A percentile compares a stretch with the other conserved stretches of the same genome.
These are phyloP conservation scores for Cyberlindnera amylophila DNA, from an alignment of 805 yeast species.

Conservation along the genomic window DNA sequence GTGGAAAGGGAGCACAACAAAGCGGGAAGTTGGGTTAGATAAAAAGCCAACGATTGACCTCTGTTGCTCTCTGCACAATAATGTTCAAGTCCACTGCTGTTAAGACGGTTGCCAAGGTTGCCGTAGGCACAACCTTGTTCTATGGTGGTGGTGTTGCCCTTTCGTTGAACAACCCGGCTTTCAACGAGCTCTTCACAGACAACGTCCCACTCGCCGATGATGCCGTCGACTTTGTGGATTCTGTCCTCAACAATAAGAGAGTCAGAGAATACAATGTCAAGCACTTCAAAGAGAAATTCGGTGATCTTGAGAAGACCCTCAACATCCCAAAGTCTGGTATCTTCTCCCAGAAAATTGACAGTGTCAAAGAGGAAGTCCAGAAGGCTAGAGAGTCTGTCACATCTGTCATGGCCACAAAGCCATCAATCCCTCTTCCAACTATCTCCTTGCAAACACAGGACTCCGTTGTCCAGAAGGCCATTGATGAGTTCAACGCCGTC, in stretches of 20 bases:
- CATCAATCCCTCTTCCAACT: conserved; percentile 21
- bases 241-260: conserved; percentile 22
- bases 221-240: conserved; percentile 46
- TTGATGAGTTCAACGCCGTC: conserved; percentile 24
- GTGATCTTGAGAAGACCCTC: conserved; percentile 36
- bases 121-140: conserved; percentile 33
- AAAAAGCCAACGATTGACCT: not conserved
- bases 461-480: conserved; percentile 22
- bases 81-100: conserved; percentile 31
- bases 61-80: too few relatives aligned
- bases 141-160: conserved; percentile 61
- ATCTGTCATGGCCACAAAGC: conserved; percentile 2
- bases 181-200: conserved; percentile 59
- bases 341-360: conserved; percentile 30
- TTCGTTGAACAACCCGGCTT: conserved; percentile 51
- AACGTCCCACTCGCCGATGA: conserved; percentile 62
- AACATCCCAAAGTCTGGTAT: conserved; percentile 39
- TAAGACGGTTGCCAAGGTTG: conserved; percentile 29
- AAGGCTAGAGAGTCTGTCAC: conserved; percentile 16
- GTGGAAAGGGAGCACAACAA: too few relatives aligned
- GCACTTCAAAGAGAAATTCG: conserved; percentile 36
- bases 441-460: conserved; percentile 31
- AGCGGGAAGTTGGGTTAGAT: too few relatives aligned
- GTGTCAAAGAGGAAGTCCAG: conserved; percentile 20
- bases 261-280: conserved; percentile 29